Base-by-base conservation (phyloP, 768 basidiomycete genomes). In the Pulveroboletus sp. region DNA sequence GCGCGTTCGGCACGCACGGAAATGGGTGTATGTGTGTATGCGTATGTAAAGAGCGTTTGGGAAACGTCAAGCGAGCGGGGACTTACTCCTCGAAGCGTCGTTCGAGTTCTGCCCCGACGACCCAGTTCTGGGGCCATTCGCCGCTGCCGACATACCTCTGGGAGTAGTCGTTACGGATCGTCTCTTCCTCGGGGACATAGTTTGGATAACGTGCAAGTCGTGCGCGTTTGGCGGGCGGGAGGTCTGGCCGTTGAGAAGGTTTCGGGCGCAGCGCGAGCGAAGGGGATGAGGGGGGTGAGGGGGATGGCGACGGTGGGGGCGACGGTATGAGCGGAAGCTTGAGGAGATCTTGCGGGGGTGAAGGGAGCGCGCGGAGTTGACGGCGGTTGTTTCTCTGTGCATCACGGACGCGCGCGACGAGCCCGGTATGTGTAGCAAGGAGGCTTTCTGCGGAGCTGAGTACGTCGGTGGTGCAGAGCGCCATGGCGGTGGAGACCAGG, bases 91-190 rank as follows among this genome's bases (percentile, higher is more conserved):
- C 86, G 58, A 96, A 97, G 3, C 93, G 80, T 50, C 80, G 82
- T 44, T 92, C 89, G 11, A 89, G 87, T 53, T 88, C 89, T 6
- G 91, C 89, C 18, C 93, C 94, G 8, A 92, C 71, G 8, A 99
- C 87, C 81, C 85, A 91, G 61, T 96, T 85, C 70, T 95, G 93
- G 2, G 93, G 91, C 85, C 93, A 93, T 55, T 90, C 88, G 9
- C 93, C 94, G 2, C 87, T 79, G 59, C 90, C 85, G 31, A 94
- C 92, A 67, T 95, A 97, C 56, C 86, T 74, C 67, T 87, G 86
- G 0, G 88, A 90, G 63, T 94, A 93, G 71, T 99, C 94, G 59
- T 96, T 98, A 42, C 96, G 79, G 39, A 99, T 89, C 0, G 93
- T 97, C 67, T 99, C 95, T 64, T 99, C 95, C 54, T 93, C 91